phyloP scores from a whole-genome alignment of 2,329 filamentous ascomycete species.

The Penicillium sp. region DNA sequence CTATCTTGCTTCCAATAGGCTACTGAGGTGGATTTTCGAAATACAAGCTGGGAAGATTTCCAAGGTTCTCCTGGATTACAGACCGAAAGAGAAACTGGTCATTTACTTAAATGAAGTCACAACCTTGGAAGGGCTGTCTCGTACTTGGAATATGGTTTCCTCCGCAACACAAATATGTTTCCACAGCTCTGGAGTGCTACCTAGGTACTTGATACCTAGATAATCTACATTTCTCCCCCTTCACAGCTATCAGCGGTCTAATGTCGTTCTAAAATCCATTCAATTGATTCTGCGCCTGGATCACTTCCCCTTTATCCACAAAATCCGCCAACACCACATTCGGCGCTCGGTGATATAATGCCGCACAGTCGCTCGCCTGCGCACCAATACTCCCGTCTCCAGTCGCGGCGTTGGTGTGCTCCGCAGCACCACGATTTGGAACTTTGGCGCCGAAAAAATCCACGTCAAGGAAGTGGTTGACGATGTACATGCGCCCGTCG shows the following conservation, averaged over 20 bases:
- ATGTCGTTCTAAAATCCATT: slow-evolving; percentile 31
- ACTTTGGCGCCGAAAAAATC: slow-evolving; percentile 39
- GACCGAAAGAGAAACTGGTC: too few relatives aligned
- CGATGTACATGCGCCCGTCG: slow-evolving; percentile 43
- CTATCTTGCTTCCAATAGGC: too few relatives aligned
- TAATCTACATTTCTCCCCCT: not conserved
- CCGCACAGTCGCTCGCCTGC: slow-evolving; percentile 37
- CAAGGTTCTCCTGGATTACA: too few relatives aligned
- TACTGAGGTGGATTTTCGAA: too few relatives aligned
- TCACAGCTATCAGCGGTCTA: too few relatives aligned
- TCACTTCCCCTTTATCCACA: slow-evolving; percentile 42
- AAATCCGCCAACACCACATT: slow-evolving; percentile 45
- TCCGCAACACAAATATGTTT: too few relatives aligned
- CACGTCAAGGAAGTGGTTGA: slow-evolving; percentile 47
- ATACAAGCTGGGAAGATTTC: too few relatives aligned
- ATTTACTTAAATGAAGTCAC: too few relatives aligned
- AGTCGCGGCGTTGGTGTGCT: slow-evolving; percentile 41
- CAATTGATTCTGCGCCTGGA: slow-evolving; percentile 36
- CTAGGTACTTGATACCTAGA: not conserved
- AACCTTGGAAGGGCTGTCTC: too few relatives aligned
- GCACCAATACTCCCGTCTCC: slow-evolving; percentile 42
- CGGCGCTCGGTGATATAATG: slow-evolving; percentile 36
- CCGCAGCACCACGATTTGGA: slow-evolving; percentile 39
- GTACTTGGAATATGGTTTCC: too few relatives aligned
- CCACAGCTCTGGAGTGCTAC: too few relatives aligned